phyloP scores from a whole-genome alignment of 2,329 filamentous ascomycete genomes.

The Waltergamsia citrina region DNA sequence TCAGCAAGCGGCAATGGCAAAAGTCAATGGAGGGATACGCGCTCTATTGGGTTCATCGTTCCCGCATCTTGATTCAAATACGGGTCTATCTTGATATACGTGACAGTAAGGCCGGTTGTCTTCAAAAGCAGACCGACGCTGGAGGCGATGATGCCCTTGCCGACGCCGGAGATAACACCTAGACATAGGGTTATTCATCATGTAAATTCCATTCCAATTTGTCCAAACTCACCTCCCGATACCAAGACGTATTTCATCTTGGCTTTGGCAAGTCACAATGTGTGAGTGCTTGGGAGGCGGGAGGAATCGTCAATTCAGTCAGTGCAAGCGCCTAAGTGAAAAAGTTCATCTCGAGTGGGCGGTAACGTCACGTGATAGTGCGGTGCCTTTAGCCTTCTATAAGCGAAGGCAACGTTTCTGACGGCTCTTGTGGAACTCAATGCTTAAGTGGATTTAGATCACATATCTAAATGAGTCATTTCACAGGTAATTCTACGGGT shows the following conservation, averaged over 20 bases:
- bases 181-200: constrained; percentile 1
- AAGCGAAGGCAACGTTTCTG: too few relatives aligned
- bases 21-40: too few relatives aligned
- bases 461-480: too few relatives aligned
- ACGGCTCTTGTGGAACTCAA: too few relatives aligned
- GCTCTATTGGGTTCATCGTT: constrained; percentile 20
- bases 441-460: too few relatives aligned
- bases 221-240: constrained; percentile 51
- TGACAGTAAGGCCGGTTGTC: constrained; percentile 39
- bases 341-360: background rate
- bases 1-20: too few relatives aligned
- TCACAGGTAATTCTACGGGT: too few relatives aligned
- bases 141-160: constrained; percentile 28
- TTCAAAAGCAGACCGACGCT: constrained; percentile 64
- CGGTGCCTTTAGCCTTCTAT: too few relatives aligned
- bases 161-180: constrained; percentile 35
- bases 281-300: too few relatives aligned
- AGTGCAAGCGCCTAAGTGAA: background rate
- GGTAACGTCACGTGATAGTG: too few relatives aligned
- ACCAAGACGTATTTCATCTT: constrained; percentile 78
- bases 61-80: constrained; percentile 25
- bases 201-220: constrained; percentile 1
- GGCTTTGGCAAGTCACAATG: too few relatives aligned
- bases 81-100: constrained; percentile 38
- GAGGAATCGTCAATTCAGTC: background rate